Evolutionary conservation across 192 early-diverging fungal genomes (phyloP).

Genomic region (Backusella morwellensis): DNA sequence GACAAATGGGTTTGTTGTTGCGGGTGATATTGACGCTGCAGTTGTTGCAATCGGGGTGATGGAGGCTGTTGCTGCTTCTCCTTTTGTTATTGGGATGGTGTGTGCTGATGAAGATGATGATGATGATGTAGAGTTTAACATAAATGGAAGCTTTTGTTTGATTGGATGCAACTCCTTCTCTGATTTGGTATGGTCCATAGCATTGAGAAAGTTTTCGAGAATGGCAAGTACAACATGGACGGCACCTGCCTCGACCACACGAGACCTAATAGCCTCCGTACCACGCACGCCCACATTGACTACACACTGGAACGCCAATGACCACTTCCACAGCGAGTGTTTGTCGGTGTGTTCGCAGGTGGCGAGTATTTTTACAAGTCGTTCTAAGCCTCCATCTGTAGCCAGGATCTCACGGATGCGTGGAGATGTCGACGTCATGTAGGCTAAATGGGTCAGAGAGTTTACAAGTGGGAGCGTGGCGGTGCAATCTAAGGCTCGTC

Average conservation of each 20-base stretch:
- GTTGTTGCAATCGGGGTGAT: neutral
- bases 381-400: constrained; percentile 85
- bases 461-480: constrained; percentile 85
- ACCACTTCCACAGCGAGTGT: constrained; percentile 78
- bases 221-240: constrained; percentile 82
- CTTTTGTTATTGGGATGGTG: constrained; percentile 2
- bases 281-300: constrained; percentile 88
- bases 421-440: constrained; percentile 79
- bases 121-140: neutral
- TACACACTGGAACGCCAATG: constrained; percentile 79
- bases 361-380: constrained; percentile 79
- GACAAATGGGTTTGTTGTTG: neutral
- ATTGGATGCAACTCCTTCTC: constrained; percentile 39
- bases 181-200: constrained; percentile 50
- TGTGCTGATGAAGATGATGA: neutral
- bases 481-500: constrained; percentile 92
- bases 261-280: constrained; percentile 70
- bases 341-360: constrained; percentile 54
- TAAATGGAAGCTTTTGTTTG: neutral
- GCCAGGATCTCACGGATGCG: constrained; percentile 80
- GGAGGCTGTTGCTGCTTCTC: neutral
- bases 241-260: constrained; percentile 85
- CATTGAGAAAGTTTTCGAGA: constrained; percentile 60
- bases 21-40: neutral
- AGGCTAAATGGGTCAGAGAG: constrained; percentile 84